These are phyloP conservation scores for Backusella morwellensis DNA, from an alignment of 192 early-diverging fungal species.

Conservation along the genomic window DNA sequence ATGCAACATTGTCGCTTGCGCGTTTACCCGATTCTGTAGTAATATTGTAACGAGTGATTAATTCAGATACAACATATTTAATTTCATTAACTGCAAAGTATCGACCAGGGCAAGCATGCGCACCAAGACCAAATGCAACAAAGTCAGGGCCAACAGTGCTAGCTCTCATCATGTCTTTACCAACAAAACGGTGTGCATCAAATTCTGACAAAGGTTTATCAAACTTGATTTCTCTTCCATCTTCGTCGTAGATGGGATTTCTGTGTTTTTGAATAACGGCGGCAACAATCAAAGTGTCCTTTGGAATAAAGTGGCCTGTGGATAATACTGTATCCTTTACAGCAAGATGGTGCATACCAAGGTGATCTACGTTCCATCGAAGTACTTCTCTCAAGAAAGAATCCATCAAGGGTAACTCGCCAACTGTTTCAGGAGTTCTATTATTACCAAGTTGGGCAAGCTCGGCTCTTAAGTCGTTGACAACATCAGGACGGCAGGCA, in stretches of 20 bases:
- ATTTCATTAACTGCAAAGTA: conserved; percentile 30
- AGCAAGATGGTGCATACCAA: conserved; percentile 18
- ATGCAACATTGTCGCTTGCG: neutral
- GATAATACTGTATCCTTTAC: conserved; percentile 10
- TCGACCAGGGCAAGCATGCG: conserved; percentile 34
- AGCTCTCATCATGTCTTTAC: conserved; percentile 1
- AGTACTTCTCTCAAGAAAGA: conserved; percentile 23
- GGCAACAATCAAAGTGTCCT: conserved; percentile 7
- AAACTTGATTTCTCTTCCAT: neutral
- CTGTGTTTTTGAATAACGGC: conserved; percentile 10
- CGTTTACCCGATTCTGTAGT: conserved; percentile 16
- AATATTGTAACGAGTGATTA: conserved; percentile 8
- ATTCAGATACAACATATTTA: conserved; percentile 12
- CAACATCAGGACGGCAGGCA: conserved; percentile 20
- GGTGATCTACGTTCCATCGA: conserved; percentile 9
- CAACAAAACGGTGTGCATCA: conserved; percentile 20
- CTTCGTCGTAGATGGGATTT: neutral
- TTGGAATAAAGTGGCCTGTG: conserved; percentile 10
- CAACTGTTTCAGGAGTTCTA: neutral
- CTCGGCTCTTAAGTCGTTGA: conserved; percentile 7
- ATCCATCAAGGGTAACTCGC: conserved; percentile 16
- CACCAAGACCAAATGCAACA: conserved; percentile 29
- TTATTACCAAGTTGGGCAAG: neutral
- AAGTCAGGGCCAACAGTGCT: conserved; percentile 8
- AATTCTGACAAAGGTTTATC: conserved; percentile 9